These are phyloP conservation scores for Boletus speciosus DNA, from an alignment of 768 basidiomycete species.

Conservation along the genomic window DNA sequence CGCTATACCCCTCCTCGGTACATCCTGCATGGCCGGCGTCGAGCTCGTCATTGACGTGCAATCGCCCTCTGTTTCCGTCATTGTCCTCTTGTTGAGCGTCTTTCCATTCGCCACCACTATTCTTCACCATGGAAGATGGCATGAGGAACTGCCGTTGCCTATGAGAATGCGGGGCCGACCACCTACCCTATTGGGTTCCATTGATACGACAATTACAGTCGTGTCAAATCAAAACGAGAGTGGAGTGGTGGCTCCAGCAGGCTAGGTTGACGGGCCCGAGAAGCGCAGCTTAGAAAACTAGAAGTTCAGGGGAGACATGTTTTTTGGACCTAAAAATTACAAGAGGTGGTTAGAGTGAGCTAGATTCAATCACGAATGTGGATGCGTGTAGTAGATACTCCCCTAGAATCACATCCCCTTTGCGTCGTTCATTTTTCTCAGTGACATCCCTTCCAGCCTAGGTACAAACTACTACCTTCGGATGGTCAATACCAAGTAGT, in stretches of 20 bases:
- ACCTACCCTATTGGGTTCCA: not conserved
- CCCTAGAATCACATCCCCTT: not conserved
- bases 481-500: too few species aligned
- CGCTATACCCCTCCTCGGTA: conserved; percentile 12
- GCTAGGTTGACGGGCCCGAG: not conserved
- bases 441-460: not conserved
- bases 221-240: not conserved
- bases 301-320: not conserved
- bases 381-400: not conserved
- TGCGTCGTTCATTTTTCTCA: not conserved
- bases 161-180: not conserved
- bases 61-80: conserved; percentile 7
- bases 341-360: not conserved
- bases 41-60: conserved; percentile 5
- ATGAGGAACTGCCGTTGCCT: not conserved
- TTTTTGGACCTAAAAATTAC: not conserved
- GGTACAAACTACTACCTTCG: not conserved
- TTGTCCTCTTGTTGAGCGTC: conserved; percentile 5
- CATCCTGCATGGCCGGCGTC: conserved; percentile 7
- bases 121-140: not conserved
- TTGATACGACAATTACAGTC: not conserved
- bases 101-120: conserved; percentile 4
- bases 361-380: not conserved
- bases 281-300: not conserved
- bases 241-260: not conserved